Percentiles rank a stretch among this genome's conserved stretches.
These are phyloP conservation scores for Holtermanniella nyarrowii DNA, from an alignment of 768 basidiomycete species.

Conservation along the genomic window DNA sequence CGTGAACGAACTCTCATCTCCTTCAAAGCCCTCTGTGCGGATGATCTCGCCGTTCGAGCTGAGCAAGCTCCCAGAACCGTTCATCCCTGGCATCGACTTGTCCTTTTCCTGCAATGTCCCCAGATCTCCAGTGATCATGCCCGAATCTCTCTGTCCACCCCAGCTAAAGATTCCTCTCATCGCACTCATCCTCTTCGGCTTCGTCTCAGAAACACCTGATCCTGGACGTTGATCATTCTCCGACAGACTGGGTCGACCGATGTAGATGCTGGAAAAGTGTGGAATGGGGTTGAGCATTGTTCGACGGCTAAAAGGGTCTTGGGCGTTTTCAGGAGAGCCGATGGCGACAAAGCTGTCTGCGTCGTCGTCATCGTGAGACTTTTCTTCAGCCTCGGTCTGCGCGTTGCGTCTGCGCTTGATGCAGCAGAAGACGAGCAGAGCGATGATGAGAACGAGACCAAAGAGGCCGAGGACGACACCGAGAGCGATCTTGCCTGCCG, in stretches of 20 bases:
- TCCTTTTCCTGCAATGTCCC: conserved; percentile 12
- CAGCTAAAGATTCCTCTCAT: conserved; percentile 36
- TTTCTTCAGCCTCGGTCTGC: not conserved
- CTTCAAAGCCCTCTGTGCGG: conserved; percentile 8
- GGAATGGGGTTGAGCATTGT: conserved; percentile 30
- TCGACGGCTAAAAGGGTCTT: conserved; percentile 24
- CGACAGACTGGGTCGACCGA: conserved; percentile 9
- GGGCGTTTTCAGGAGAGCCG: conserved; percentile 20
- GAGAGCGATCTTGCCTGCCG: conserved; percentile 35
- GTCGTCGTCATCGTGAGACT: conserved; percentile 25
- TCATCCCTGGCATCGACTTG: conserved; percentile 6
- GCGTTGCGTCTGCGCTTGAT: conserved; percentile 19
- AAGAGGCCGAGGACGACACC: conserved; percentile 35
- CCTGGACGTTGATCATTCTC: conserved; percentile 4
- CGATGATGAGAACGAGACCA: conserved; percentile 21
- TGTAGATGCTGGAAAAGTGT: conserved; percentile 22
- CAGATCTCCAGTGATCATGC: not conserved
- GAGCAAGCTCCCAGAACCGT: conserved; percentile 17
- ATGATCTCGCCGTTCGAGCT: conserved; percentile 34
- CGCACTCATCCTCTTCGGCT: conserved; percentile 28
- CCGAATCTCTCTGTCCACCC: conserved; percentile 2
- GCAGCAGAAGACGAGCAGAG: conserved; percentile 35
- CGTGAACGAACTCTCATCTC: conserved; percentile 27
- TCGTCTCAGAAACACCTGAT: conserved; percentile 13
- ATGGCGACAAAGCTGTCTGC: conserved; percentile 32